These are phyloP conservation scores for Vaccinium corymbosum DNA, from an alignment of 148 eudicot species.

Conservation along the genomic window DNA sequence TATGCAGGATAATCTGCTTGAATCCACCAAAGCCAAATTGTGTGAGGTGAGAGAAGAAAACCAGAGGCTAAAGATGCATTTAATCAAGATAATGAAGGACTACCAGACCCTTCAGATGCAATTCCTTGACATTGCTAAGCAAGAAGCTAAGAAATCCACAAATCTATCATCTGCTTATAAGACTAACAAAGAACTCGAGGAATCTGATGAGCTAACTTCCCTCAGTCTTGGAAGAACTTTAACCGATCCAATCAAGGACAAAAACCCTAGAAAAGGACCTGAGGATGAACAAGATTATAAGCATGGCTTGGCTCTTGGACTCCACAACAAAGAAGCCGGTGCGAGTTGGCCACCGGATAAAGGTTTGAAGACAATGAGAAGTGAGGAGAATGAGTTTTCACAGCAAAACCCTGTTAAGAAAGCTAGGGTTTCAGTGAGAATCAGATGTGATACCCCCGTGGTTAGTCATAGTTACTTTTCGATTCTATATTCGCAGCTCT, in stretches of 20 bases:
- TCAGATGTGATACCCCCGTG: conserved; percentile 79
- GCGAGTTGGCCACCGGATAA: conserved; percentile 37
- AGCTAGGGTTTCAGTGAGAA: conserved; percentile 86
- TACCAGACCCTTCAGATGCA: conserved; percentile 59
- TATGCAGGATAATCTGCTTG: conserved; percentile 43
- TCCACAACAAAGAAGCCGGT: conserved; percentile 38
- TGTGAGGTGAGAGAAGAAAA: conserved; percentile 74
- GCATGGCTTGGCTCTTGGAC: conserved; percentile 44
- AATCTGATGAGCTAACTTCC: conserved; percentile 38
- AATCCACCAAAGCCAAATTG: conserved; percentile 62
- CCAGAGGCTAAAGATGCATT: conserved; percentile 47
- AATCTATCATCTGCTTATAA: not conserved
- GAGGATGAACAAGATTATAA: conserved; percentile 16
- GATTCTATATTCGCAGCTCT: too few species aligned
- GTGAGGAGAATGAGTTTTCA: conserved; percentile 48
- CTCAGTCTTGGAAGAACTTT: conserved; percentile 69
- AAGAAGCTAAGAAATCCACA: conserved; percentile 20
- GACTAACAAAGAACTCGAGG: conserved; percentile 15
- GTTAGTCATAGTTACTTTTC: conserved; percentile 32
- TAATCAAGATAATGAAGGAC: conserved; percentile 53
- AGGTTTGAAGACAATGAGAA: conserved; percentile 26
- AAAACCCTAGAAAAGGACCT: not conserved
- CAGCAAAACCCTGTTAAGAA: conserved; percentile 67
- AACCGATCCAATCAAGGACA: conserved; percentile 25
- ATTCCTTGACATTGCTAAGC: conserved; percentile 36